Evolutionary conservation across 163 green algal species (phyloP), one percentile per base, ranked within the genome.

Genomic region (Prototheca wickerhamii): DNA sequence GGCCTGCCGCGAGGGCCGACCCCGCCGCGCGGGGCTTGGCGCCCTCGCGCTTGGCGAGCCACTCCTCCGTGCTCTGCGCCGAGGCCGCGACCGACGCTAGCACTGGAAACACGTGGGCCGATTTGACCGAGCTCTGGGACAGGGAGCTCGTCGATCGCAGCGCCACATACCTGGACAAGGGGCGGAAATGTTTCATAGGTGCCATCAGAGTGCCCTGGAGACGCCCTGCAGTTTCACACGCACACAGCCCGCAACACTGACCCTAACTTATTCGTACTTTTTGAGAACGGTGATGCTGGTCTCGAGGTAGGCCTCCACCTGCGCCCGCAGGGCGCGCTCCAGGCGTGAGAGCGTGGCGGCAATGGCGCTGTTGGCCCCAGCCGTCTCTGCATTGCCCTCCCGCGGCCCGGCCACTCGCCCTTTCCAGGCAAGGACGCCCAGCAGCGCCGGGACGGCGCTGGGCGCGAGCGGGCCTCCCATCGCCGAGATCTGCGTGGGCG

Each of bases 41-140:
- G n/a, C n/a, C n/a, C n/a, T n/a, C n/a, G n/a, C n/a, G n/a, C n/a
- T n/a, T n/a, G 8, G 12, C 33, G 52, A 78, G 66, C 29, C 78
- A 58, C 26, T 53, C 54, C 51, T 88, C 75, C 15, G 88, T 67
- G 56, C 64, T 60, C 2, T 44, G 52, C 0, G 71, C 77, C 49
- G 84, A 58, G 0, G 59, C 25, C 18, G 67, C 52, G 55, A 88
- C 88, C 46, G 77, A 76, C 23, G 62, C 25, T 25, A 87, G 63
- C 64, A 84, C 86, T 33, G 76, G 77, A 20, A 88, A 59, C 23
- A 88, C 67, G 44, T 88, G 82, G 40, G 75, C 57, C 18, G 23
- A 33, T 63, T 83, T 83, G 35, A 82, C 70, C 23, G 37, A 58
- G 60, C 35, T 30, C 15, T 58, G 37, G 50, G 69, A 50, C 37